Evolutionary conservation across 176 grass and related monocot species (phyloP).

Genomic region (Guadua angustifolia): DNA sequence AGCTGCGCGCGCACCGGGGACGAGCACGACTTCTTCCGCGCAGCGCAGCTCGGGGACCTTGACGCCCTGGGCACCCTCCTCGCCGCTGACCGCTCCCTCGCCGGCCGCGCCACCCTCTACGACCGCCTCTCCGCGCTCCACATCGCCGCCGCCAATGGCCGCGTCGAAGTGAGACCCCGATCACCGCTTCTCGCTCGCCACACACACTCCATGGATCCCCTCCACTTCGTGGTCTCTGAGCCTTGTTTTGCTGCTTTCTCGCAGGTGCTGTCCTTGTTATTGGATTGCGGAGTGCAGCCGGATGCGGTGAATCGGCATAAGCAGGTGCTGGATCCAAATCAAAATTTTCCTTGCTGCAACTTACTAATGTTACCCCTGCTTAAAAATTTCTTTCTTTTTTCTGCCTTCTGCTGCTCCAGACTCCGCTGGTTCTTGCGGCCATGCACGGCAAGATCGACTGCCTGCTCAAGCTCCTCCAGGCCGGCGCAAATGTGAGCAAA

Average conservation of each 20-base stretch:
- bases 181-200: not conserved
- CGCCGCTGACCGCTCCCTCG: constrained; percentile 50
- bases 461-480: constrained; percentile 72
- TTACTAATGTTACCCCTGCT: not conserved
- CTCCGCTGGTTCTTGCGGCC: constrained; percentile 75
- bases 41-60: constrained; percentile 72
- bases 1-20: constrained; percentile 72
- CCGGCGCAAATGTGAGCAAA: constrained; percentile 79
- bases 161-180: constrained; percentile 51
- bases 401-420: constrained; percentile 48
- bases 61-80: constrained; percentile 56
- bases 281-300: constrained; percentile 62
- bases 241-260: not conserved
- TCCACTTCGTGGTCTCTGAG: not conserved
- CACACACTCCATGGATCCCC: not conserved
- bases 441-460: constrained; percentile 88
- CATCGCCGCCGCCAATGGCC: constrained; percentile 86
- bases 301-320: constrained; percentile 81
- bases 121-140: constrained; percentile 81
- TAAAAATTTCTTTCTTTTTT: not conserved
- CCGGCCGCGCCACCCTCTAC: constrained; percentile 62
- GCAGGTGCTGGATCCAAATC: constrained; percentile 57
- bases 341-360: not conserved
- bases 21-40: constrained; percentile 79
- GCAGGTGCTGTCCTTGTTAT: constrained; percentile 69